These are phyloP conservation scores for Coniochaeta sp. DNA, from an alignment of 2,329 filamentous ascomycete genomes.

Conservation along the genomic window DNA sequence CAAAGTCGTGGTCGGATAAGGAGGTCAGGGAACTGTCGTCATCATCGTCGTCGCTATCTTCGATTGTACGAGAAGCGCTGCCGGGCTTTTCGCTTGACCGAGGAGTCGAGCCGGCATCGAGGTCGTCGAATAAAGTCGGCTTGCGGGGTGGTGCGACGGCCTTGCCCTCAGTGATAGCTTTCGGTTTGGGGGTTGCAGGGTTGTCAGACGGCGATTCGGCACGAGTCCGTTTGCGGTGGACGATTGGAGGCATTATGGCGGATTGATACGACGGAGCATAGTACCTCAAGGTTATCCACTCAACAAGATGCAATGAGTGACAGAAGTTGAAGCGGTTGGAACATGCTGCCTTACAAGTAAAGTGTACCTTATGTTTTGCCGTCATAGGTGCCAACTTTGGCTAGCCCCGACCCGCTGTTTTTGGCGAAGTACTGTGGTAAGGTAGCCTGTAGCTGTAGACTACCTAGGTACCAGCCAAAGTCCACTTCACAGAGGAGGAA, in stretches of 20 bases:
- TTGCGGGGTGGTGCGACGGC: slow-evolving; percentile 35
- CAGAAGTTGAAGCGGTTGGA: too few species aligned
- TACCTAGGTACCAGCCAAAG: slow-evolving; percentile 3
- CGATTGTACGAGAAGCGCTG: slow-evolving; percentile 33
- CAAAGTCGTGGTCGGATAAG: not conserved
- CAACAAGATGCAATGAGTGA: not conserved
- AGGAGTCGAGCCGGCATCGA: slow-evolving; percentile 43
- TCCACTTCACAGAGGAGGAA: not conserved
- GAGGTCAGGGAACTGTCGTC: slow-evolving; percentile 31
- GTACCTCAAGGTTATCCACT: not conserved
- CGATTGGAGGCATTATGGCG: slow-evolving; percentile 56
- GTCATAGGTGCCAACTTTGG: slow-evolving; percentile 5
- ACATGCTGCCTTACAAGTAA: too few species aligned
- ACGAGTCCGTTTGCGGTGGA: slow-evolving; percentile 60
- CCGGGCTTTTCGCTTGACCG: slow-evolving; percentile 32
- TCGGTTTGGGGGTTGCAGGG: slow-evolving; percentile 19
- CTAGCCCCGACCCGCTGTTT: slow-evolving; percentile 1
- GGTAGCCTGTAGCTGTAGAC: too few species aligned
- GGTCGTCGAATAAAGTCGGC: slow-evolving; percentile 52
- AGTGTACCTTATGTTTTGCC: slow-evolving; percentile 3
- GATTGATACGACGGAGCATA: not conserved
- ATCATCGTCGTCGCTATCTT: slow-evolving; percentile 33
- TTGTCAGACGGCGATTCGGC: slow-evolving; percentile 27
- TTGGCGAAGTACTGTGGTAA: too few species aligned
- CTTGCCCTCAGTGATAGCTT: slow-evolving; percentile 20